These are phyloP conservation scores for Vinca major DNA, from an alignment of 305 asterid species.

Conservation along the genomic window DNA sequence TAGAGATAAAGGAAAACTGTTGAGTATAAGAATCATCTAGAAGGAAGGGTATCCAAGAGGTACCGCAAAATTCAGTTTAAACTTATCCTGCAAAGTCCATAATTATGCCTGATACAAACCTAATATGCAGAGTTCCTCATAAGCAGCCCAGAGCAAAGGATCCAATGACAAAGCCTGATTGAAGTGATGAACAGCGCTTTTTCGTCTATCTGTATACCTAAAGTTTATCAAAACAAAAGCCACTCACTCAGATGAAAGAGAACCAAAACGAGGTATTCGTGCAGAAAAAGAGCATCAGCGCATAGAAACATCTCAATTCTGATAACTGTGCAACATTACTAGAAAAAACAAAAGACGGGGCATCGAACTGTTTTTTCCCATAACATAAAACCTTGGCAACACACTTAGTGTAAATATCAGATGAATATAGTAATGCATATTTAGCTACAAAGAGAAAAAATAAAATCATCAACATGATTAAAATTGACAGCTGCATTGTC, in stretches of 20 bases:
- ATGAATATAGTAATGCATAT: neutral
- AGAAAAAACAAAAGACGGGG: neutral
- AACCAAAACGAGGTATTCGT: constrained; percentile 11
- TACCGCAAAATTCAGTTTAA: neutral
- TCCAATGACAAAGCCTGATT: constrained; percentile 83
- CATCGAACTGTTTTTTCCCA: neutral
- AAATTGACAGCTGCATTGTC: neutral
- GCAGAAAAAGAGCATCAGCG: constrained; percentile 1
- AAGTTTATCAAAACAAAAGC: constrained; percentile 10
- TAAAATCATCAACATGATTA: neutral
- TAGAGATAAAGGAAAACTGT: neutral
- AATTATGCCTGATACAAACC: constrained; percentile 33
- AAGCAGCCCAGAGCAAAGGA: constrained; percentile 95
- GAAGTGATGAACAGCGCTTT: constrained; percentile 81
- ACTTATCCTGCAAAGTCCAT: neutral
- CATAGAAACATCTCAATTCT: neutral
- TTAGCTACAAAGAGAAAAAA: neutral
- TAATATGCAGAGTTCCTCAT: constrained; percentile 89
- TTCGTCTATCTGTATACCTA: constrained; percentile 92
- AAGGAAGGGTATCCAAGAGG: too few relatives aligned
- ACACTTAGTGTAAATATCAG: neutral
- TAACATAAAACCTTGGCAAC: neutral
- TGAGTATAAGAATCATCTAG: neutral
- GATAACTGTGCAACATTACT: neutral
- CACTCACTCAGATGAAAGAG: neutral